Conservation (phyloP, 1,139 yeast species). For the Kluyveromyces sp. region DNA sequence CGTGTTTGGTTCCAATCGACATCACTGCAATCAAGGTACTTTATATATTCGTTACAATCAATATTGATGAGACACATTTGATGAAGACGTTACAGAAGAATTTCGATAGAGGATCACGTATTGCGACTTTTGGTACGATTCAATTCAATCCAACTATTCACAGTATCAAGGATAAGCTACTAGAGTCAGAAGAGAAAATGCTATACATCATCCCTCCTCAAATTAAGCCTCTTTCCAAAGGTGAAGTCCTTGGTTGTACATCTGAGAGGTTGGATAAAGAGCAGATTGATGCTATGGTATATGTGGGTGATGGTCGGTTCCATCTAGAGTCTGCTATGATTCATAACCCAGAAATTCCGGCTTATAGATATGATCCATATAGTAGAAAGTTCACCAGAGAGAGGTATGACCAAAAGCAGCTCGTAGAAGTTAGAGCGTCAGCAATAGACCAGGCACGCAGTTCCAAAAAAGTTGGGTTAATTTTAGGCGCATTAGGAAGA, state of each 20-base stretch:
- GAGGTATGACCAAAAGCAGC: conserved; percentile 75
- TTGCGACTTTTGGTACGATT: conserved; percentile 88
- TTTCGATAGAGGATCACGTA: conserved; percentile 51
- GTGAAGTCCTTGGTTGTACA: conserved; percentile 95
- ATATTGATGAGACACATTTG: conserved; percentile 76
- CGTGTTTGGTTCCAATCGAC: conserved; percentile 93
- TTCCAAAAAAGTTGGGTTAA: conserved; percentile 71
- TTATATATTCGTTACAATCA: conserved; percentile 91
- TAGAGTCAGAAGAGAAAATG: conserved; percentile 40
- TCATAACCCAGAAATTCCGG: conserved; percentile 88
- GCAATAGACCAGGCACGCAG: conserved; percentile 57
- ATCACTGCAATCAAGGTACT: conserved; percentile 82
- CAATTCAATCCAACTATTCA: conserved; percentile 95
- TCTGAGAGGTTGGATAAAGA: conserved; percentile 66
- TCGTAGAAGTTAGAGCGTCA: conserved; percentile 62
- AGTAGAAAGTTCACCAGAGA: conserved; percentile 85
- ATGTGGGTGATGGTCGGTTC: conserved; percentile 94
- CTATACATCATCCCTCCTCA: conserved; percentile 78
- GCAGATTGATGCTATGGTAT: conserved; percentile 71
- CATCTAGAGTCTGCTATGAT: conserved; percentile 96
- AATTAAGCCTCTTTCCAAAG: conserved; percentile 85
- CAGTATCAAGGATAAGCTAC: conserved; percentile 56
- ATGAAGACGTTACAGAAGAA: conserved; percentile 67
- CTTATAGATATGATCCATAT: conserved; percentile 92
- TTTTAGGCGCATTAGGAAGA: conserved; percentile 92